Percentiles rank a stretch among this genome's conserved stretches.
Conservation (phyloP, 2,329 filamentous ascomycete species). For the Trichoderma sp. region DNA sequence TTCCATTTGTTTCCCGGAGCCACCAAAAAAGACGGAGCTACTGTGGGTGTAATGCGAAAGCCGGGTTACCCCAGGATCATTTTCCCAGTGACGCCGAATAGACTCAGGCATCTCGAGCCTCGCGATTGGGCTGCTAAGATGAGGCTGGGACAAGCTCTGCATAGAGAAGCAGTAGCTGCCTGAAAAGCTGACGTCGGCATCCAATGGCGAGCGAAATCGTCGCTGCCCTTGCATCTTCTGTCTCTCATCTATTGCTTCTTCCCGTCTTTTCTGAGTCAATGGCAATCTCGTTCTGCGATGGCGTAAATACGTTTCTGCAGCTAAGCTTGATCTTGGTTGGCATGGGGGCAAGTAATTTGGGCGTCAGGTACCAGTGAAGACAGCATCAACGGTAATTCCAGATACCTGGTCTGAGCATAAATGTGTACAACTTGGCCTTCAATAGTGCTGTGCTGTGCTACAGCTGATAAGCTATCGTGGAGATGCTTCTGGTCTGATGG, state of each 20-base stretch:
- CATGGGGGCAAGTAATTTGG: neutral
- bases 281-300: neutral
- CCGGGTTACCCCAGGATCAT: constrained; percentile 9
- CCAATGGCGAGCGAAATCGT: neutral
- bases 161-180: neutral
- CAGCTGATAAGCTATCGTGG: neutral
- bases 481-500: neutral
- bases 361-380: neutral
- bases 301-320: neutral
- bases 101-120: neutral
- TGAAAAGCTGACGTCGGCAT: neutral
- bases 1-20: neutral
- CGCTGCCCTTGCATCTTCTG: constrained; percentile 2
- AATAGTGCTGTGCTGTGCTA: neutral
- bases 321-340: neutral
- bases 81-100: neutral
- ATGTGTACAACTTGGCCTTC: neutral
- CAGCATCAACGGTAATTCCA: neutral
- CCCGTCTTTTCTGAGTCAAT: neutral
- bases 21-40: neutral
- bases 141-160: neutral
- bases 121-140: neutral
- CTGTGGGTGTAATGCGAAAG: neutral
- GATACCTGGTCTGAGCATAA: neutral
- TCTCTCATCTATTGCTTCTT: neutral